These are phyloP conservation scores for Stellera chamaejasme DNA, from an alignment of 345 rosid genomes.

Conservation along the genomic window DNA sequence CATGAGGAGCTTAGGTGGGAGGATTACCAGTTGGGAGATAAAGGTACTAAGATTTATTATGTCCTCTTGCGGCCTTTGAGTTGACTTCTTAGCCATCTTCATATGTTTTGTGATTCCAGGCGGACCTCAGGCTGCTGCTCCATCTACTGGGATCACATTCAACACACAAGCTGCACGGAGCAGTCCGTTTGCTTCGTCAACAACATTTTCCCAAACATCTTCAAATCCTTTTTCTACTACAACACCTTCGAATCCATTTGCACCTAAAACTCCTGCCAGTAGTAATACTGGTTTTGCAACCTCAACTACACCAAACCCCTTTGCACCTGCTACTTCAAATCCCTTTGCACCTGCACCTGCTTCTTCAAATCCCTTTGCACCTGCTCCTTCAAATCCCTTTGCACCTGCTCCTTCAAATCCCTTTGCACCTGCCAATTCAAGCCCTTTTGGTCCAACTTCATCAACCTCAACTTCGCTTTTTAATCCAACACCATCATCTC, in stretches of 20 bases:
- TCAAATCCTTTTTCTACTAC: slow-evolving; percentile 41
- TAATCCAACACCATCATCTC: slow-evolving; percentile 37
- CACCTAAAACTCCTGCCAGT: slow-evolving; percentile 35
- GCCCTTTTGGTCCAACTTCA: slow-evolving; percentile 41
- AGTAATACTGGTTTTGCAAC: slow-evolving; percentile 31
- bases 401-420: slow-evolving; percentile 32
- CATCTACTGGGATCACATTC: slow-evolving; percentile 50
- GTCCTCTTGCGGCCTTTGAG: background rate
- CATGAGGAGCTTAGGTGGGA: slow-evolving; percentile 97
- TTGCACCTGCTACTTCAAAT: slow-evolving; percentile 21
- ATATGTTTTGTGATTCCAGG: slow-evolving; percentile 37
- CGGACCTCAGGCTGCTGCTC: slow-evolving; percentile 61
- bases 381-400: slow-evolving; percentile 28
- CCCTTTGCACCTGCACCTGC: slow-evolving; percentile 18
- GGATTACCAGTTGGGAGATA: slow-evolving; percentile 93
- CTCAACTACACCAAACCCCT: slow-evolving; percentile 26
- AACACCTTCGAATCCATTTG: slow-evolving; percentile 41
- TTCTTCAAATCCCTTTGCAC: slow-evolving; percentile 19
- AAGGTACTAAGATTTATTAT: slow-evolving; percentile 40
- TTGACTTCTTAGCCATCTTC: slow-evolving; percentile 3
- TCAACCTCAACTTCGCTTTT: slow-evolving; percentile 33
- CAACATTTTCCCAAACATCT: slow-evolving; percentile 40
- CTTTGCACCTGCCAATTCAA: slow-evolving; percentile 12
- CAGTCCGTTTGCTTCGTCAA: slow-evolving; percentile 40
- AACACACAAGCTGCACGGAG: slow-evolving; percentile 38